These are phyloP conservation scores for Patellifolia procumbens DNA, from an alignment of 179 eudicot genomes.

Conservation along the genomic window DNA sequence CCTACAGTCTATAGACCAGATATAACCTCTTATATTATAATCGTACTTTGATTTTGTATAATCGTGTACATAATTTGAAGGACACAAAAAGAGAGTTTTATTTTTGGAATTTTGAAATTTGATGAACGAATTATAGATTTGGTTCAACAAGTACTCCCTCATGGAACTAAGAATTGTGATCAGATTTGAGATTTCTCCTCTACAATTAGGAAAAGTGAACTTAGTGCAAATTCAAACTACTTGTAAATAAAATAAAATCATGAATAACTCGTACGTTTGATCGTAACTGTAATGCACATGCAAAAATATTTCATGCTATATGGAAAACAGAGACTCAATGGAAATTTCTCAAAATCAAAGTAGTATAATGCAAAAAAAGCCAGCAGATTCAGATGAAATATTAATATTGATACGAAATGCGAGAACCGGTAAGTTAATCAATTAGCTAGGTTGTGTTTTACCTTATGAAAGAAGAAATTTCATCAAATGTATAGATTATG, in stretches of 20 bases:
- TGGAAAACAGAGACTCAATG: background rate
- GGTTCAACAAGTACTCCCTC: too few species aligned
- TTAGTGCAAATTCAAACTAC: background rate
- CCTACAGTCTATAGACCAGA: background rate
- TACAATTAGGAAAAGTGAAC: background rate
- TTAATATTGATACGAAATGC: too few species aligned
- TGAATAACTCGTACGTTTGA: background rate
- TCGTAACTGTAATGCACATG: background rate
- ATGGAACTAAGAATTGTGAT: background rate
- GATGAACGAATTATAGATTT: background rate
- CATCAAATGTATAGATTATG: background rate
- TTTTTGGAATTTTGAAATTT: background rate
- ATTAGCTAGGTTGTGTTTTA: background rate
- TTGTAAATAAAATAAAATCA: too few species aligned
- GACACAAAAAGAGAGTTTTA: background rate
- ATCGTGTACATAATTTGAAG: too few species aligned
- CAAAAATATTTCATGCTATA: background rate
- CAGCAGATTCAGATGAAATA: background rate
- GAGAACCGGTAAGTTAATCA: background rate
- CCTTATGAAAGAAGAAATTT: background rate
- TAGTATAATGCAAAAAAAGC: background rate
- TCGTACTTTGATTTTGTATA: background rate
- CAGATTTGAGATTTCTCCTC: background rate
- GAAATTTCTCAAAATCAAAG: background rate
- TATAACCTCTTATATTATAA: background rate